Evolutionary conservation across 164 flowering plant genomes (phyloP).

Genomic region (Cinnamomum micranthum): DNA sequence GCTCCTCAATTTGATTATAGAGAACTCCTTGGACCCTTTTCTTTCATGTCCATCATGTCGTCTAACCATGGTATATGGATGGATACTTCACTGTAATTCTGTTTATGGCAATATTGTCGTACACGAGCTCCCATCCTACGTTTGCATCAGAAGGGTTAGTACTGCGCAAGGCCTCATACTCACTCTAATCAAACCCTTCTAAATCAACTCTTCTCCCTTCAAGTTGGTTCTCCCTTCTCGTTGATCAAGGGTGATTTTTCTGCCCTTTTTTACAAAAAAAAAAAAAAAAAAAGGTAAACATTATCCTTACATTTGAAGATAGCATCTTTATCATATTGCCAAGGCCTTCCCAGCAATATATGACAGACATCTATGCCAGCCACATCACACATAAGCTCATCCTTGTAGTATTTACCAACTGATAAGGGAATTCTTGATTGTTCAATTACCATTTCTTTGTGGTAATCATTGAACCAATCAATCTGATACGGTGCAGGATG

Average conservation of each 20-base stretch:
- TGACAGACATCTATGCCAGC: conserved; percentile 2
- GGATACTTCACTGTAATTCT: not conserved
- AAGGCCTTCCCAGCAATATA: conserved; percentile 2
- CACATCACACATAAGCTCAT: not conserved
- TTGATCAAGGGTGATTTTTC: not conserved
- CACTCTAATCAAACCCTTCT: not conserved
- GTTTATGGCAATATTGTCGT: conserved; percentile 8
- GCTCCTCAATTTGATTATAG: not conserved
- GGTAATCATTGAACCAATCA: too few relatives aligned
- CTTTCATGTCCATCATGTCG: not conserved
- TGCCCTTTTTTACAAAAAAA: not conserved
- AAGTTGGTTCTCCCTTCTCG: not conserved
- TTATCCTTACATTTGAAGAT: not conserved
- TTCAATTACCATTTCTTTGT: not conserved
- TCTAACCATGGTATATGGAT: not conserved
- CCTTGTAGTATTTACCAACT: not conserved
- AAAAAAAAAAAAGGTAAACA: not conserved
- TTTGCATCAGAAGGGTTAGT: not conserved
- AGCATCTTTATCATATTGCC: conserved; percentile 8
- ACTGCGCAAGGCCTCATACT: not conserved
- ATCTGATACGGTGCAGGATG: too few relatives aligned
- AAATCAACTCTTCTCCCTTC: not conserved
- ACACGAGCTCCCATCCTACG: conserved; percentile 7
- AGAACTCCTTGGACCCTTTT: not conserved
- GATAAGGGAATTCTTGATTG: not conserved